phyloP scores from a whole-genome alignment of 2,329 filamentous ascomycete species.

The Trichoderma lentiforme region DNA sequence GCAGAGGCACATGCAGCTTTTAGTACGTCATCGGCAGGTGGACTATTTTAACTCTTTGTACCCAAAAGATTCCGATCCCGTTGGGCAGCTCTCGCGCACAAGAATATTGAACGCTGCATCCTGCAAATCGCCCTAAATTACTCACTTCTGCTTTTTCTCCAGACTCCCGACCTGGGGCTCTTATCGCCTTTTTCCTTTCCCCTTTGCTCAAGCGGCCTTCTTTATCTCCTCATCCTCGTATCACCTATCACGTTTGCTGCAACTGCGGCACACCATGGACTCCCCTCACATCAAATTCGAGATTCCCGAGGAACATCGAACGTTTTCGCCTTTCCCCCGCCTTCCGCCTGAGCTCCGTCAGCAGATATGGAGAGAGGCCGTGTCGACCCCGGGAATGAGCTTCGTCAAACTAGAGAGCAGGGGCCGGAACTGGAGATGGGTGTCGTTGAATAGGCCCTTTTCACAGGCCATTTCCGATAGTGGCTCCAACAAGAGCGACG shows the following conservation, averaged over 20 bases:
- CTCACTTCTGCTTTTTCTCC: background rate
- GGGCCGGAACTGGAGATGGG: slow-evolving; percentile 26
- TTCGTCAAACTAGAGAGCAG: slow-evolving; percentile 31
- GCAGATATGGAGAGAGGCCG: slow-evolving; percentile 33
- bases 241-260: background rate
- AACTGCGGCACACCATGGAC: background rate
- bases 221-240: background rate
- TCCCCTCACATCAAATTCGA: slow-evolving; percentile 29
- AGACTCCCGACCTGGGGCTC: background rate
- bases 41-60: background rate
- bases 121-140: background rate
- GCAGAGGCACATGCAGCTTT: slow-evolving; percentile 15
- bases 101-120: background rate
- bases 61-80: background rate
- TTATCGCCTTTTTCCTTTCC: background rate
- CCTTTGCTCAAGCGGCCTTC: background rate
- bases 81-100: slow-evolving; percentile 7
- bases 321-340: slow-evolving; percentile 31
- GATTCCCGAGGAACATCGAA: slow-evolving; percentile 31
- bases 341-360: slow-evolving; percentile 36
- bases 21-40: slow-evolving; percentile 10
- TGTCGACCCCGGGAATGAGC: slow-evolving; percentile 35
- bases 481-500: slow-evolving; percentile 17
- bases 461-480: slow-evolving; percentile 5
- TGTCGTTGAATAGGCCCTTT: slow-evolving; percentile 1